phyloP scores from a whole-genome alignment of 1,284 basidiomycete species.

The Ceratobasidium sp. region DNA sequence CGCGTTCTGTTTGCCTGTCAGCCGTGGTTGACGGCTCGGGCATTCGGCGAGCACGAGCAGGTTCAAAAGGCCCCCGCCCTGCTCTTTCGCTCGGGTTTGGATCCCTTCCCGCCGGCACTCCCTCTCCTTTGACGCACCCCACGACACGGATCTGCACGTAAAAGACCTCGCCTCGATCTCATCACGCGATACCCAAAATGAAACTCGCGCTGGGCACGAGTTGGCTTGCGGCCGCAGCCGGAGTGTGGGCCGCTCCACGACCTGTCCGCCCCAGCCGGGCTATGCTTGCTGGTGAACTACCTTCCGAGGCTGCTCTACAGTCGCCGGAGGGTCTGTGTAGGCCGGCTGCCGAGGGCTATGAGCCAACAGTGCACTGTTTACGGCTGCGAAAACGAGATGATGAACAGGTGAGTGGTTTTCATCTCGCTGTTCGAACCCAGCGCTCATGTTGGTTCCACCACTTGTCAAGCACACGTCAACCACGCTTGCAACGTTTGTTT shows the following conservation, averaged over 20 bases:
- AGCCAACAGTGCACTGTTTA: background rate
- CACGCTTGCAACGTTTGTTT: background rate
- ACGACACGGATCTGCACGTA: conserved; percentile 31
- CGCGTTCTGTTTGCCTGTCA: conserved; percentile 41
- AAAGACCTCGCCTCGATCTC: background rate
- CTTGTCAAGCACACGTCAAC: background rate
- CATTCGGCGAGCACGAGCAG: conserved; percentile 22
- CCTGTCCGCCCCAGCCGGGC: conserved; percentile 20
- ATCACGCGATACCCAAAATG: conserved; percentile 22
- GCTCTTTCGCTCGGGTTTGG: conserved; percentile 24
- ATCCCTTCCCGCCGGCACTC: conserved; percentile 4
- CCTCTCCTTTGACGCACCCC: conserved; percentile 25
- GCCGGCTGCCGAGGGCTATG: background rate
- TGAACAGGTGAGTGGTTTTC: conserved; percentile 38
- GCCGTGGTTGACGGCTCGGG: conserved; percentile 10
- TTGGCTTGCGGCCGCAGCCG: conserved; percentile 13
- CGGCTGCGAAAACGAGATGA: conserved; percentile 3
- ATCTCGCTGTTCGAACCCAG: background rate
- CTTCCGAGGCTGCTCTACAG: conserved; percentile 8
- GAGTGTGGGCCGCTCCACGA: conserved; percentile 31
- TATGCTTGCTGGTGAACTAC: background rate
- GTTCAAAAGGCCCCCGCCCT: conserved; percentile 13
- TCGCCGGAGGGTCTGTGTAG: background rate
- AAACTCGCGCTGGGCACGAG: conserved; percentile 45
- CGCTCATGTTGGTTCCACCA: conserved; percentile 7